Base-by-base conservation (phyloP, 495 filamentous ascomycete species). In the Penicillium cataractarum region DNA sequence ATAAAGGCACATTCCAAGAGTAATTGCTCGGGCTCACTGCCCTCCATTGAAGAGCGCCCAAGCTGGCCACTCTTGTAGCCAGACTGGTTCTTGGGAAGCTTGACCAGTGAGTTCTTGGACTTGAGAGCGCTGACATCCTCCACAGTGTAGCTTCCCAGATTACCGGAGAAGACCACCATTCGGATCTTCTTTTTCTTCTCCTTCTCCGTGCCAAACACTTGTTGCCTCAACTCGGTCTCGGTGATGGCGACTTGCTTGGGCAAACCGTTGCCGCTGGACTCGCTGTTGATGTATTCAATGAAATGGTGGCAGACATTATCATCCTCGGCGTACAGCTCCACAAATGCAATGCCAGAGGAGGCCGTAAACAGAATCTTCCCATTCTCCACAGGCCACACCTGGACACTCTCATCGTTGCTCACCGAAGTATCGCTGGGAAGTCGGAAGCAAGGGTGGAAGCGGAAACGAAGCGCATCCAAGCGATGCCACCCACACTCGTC, bases 401-500 rank as follows among this genome's bases (percentile, higher is more conserved):
- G 92, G 15, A 97, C 83, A 63, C 91, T 96, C 22, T 88, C 86
- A 63, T 97, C 93, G 12, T 81, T 74, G 68, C 82, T 83, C 15
- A 82, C 65, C n/a, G 82, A 72, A 3, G 83, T 74, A 69, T 99
- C 95, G 55, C 86, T 88, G 10, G 93, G 92, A 44, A 95, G 82
- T 19, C 87, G 82, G 77, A 99, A 97, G 75, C 92, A 94, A 0
- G 95, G 94, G 68, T 99, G 95, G 60, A 86, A 90, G 35, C 92
- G 88, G 76, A 97, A 95, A 29, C 92, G 89, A 40, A 99, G 79
- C 44, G 87, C 86, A 75, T 97, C 95, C 4, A 97, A 82, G 29
- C 92, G 84, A 71, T 97, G 93, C 93, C 93, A 97, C 31, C 78
- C 75, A 71, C 92, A 96, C 75, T 96, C 92, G 65, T 96, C 91